Conservation (phyloP, 2,329 filamentous ascomycete genomes). For the Penicillium sp. region DNA sequence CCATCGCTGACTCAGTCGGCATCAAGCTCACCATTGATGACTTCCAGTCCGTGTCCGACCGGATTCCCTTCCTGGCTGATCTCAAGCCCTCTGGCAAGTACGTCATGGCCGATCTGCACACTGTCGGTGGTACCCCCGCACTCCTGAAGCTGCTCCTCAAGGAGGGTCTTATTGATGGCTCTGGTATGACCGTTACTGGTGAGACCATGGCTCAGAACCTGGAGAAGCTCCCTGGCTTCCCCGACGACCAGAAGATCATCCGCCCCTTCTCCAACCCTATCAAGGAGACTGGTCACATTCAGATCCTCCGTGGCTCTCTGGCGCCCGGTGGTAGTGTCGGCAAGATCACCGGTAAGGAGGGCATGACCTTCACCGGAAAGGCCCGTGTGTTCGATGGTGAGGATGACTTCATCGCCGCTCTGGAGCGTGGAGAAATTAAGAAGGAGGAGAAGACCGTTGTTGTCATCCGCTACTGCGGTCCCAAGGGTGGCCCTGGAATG, state of each 20-base stretch:
- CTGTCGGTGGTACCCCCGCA: conserved; percentile 58
- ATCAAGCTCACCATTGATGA: conserved; percentile 82
- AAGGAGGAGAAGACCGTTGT: conserved; percentile 76
- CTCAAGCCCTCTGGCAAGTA: conserved; percentile 73
- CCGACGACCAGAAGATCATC: conserved; percentile 68
- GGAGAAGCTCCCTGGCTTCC: conserved; percentile 62
- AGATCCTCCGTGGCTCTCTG: conserved; percentile 68
- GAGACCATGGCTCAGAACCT: conserved; percentile 60
- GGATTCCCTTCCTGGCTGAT: conserved; percentile 76
- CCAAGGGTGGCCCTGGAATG: conserved; percentile 73
- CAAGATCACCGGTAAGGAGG: conserved; percentile 77
- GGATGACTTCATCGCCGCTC: conserved; percentile 65
- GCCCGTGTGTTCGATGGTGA: conserved; percentile 70
- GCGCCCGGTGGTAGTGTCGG: conserved; percentile 70
- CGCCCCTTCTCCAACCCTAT: conserved; percentile 66
- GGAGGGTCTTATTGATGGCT: conserved; percentile 59
- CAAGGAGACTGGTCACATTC: conserved; percentile 69
- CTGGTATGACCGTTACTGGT: conserved; percentile 61
- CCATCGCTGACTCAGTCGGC: conserved; percentile 77
- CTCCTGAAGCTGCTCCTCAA: conserved; percentile 59
- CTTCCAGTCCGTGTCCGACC: conserved; percentile 79
- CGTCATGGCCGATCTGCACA: conserved; percentile 59
- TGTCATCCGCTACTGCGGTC: conserved; percentile 72
- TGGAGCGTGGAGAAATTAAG: conserved; percentile 67
- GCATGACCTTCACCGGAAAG: conserved; percentile 65